Evolutionary conservation across 2,329 filamentous ascomycete species (phyloP).

Genomic region (Aurifilum marmelostoma): DNA sequence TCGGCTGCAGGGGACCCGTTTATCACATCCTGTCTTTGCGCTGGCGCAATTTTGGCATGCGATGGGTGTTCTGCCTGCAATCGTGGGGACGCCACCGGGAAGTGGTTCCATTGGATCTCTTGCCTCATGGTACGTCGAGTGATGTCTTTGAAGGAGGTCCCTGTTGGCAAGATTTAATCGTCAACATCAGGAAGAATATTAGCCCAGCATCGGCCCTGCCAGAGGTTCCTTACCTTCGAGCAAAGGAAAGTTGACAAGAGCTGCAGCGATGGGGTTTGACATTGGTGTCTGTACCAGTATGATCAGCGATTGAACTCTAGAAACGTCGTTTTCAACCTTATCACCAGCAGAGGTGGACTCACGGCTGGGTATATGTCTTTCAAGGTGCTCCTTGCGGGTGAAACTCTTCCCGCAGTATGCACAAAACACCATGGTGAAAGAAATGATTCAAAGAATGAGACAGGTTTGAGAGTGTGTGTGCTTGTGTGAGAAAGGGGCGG

Average conservation of each 20-base stretch:
- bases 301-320: slow-evolving; percentile 26
- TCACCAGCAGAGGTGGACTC: slow-evolving; percentile 33
- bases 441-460: slow-evolving; percentile 25
- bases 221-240: slow-evolving; percentile 46
- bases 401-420: slow-evolving; percentile 59
- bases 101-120: slow-evolving; percentile 50
- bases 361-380: slow-evolving; percentile 58
- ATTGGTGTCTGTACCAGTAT: slow-evolving; percentile 50
- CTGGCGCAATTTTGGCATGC: slow-evolving; percentile 54
- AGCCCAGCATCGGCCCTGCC: too few species aligned
- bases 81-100: slow-evolving; percentile 47
- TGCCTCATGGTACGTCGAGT: slow-evolving; percentile 55
- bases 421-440: slow-evolving; percentile 49
- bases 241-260: slow-evolving; percentile 53
- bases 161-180: slow-evolving; percentile 35
- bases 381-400: slow-evolving; percentile 60
- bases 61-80: slow-evolving; percentile 50
- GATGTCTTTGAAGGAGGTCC: slow-evolving; percentile 55
- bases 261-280: slow-evolving; percentile 57
- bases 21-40: slow-evolving; percentile 57
- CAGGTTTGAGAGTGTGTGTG: slow-evolving; percentile 10
- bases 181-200: slow-evolving; percentile 3
- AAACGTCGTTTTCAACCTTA: too few species aligned
- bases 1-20: slow-evolving; percentile 52
- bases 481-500: background rate